A percentile compares a stretch with the other conserved stretches of the same genome.
These are phyloP conservation scores for Backusella luteola DNA, from an alignment of 192 early-diverging fungal species.

Conservation along the genomic window DNA sequence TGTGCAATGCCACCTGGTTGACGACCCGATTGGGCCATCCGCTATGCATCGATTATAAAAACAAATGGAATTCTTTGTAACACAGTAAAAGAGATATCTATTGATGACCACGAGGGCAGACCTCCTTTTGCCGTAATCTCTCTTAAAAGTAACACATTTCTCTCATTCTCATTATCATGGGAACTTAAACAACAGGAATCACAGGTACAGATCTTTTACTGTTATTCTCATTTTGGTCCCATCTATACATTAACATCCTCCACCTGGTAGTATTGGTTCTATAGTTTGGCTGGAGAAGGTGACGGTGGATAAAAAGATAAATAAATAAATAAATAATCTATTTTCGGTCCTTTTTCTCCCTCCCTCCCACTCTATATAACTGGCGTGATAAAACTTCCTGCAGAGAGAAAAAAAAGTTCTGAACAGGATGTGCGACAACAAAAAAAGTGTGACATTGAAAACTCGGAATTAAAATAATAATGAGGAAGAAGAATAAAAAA, in stretches of 20 bases:
- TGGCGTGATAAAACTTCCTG: background rate
- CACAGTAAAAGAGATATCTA: constrained; percentile 68
- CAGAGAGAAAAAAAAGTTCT: background rate
- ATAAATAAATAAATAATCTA: constrained; percentile 19
- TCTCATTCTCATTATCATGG: constrained; percentile 2
- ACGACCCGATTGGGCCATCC: constrained; percentile 61
- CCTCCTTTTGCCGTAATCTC: constrained; percentile 76
- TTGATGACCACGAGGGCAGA: constrained; percentile 60
- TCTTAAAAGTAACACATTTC: constrained; percentile 44
- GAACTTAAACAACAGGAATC: background rate
- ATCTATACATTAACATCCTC: constrained; percentile 47
- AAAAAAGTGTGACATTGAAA: background rate
- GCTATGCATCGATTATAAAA: constrained; percentile 62
- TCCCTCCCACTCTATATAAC: background rate
- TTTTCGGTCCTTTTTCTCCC: background rate
- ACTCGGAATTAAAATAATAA: background rate
- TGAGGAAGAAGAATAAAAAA: background rate
- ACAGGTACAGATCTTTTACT: constrained; percentile 36
- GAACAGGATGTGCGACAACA: background rate
- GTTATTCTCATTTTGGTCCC: constrained; percentile 55
- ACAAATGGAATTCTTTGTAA: constrained; percentile 65
- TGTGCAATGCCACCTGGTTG: constrained; percentile 71
- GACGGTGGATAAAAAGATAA: constrained; percentile 48
- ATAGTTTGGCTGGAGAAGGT: too few species aligned
- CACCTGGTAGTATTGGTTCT: constrained; percentile 46